Evolutionary conservation across 768 basidiomycete species (phyloP), one percentile per base, ranked within the genome.

Genomic region (Leccinum obscurum): DNA sequence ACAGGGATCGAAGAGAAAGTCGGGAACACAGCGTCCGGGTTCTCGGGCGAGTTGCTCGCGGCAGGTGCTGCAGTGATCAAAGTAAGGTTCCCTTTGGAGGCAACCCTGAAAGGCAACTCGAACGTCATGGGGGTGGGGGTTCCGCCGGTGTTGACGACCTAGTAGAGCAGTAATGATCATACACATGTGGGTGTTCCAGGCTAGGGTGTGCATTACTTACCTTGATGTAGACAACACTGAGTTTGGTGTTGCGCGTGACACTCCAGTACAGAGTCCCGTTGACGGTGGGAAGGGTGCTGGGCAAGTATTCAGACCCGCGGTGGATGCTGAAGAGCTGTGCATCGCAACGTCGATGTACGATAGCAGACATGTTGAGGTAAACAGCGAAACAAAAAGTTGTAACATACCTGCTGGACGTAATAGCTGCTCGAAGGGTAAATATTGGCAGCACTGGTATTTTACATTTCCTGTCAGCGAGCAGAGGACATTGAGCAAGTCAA

Each of bases 241-340:
- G 49, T 1, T 54, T 55, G 10, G 11, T 37, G 11, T 66, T 69
- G 3, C 62, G 69, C 6, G 75, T 75, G 60, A 87, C 82, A 62
- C 84, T 86, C 87, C 87, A 89, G 72, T 83, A 83, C 2, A 85
- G 68, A 3, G 84, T 83, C 6, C 83, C 84, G 6, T 68, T 75
- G 4, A 63, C 59, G 24, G 60, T 72, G 4, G 86, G 85, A 1
- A 86, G 76, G 0, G 85, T 87, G 65, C 83, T 86, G 2, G 86
- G 83, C 1, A 88, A 68, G 65, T 85, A 87, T 63, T 80, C 79
- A 53, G 86, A 81, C 9, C 87, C 86, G 24, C 80, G 73, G 70
- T 88, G 85, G 14, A 78, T 59, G 49, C 84, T 83, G 76, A 88
- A 88, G 26, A 89, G 76, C 86, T 87, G 59, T 51, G 2, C 11